Conservation (phyloP, 345 rosid genomes). For the Adansonia digitata region DNA sequence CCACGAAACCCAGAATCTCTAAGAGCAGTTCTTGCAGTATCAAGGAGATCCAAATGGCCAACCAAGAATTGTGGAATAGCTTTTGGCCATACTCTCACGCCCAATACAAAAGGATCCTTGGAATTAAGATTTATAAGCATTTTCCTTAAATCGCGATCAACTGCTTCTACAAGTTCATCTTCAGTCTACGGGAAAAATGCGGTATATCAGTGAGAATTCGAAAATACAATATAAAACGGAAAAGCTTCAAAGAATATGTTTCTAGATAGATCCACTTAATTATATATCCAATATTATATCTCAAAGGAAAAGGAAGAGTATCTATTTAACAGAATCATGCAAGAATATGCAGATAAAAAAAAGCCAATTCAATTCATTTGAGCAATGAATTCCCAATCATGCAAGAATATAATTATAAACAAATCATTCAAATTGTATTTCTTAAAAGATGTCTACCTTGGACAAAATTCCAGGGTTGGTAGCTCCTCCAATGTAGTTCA, state of each 20-base stretch:
- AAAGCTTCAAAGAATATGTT: neutral
- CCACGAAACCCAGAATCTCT: slow-evolving; percentile 53
- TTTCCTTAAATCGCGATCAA: slow-evolving; percentile 83
- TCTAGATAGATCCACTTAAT: too few species aligned
- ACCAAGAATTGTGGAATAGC: slow-evolving; percentile 92
- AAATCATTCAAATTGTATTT: neutral
- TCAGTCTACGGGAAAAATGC: slow-evolving; percentile 41
- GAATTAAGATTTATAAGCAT: slow-evolving; percentile 78
- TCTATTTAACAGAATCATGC: neutral
- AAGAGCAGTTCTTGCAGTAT: slow-evolving; percentile 54
- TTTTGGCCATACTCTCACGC: slow-evolving; percentile 84
- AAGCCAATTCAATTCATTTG: slow-evolving; percentile 1
- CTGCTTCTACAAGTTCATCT: slow-evolving; percentile 73
- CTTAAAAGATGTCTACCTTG: slow-evolving; percentile 42
- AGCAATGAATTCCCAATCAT: neutral
- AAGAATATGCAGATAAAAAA: neutral
- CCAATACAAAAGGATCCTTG: slow-evolving; percentile 61
- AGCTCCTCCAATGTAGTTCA: slow-evolving; percentile 87
- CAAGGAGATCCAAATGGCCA: slow-evolving; percentile 74
- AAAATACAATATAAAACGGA: neutral
- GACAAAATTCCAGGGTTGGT: slow-evolving; percentile 70
- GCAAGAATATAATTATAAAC: neutral
- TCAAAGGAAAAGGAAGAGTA: neutral
- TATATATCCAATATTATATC: neutral
- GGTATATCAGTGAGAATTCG: neutral